phyloP scores from a whole-genome alignment of 2,329 filamentous ascomycete genomes.

The Xylaria polymorpha region DNA sequence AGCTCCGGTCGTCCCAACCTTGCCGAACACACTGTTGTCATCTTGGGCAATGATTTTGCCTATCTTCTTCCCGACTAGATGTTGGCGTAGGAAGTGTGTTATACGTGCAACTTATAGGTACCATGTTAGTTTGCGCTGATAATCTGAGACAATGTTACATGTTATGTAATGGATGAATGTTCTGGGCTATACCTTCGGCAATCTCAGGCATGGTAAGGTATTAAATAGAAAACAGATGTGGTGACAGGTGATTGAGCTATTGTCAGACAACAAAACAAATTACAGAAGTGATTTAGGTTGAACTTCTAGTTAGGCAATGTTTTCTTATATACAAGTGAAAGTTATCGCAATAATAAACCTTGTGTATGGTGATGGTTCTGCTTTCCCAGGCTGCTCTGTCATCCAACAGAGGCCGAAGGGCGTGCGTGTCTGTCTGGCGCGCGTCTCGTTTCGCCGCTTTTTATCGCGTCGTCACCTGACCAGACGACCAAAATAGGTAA shows the following conservation, averaged over 20 bases:
- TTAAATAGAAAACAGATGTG: not conserved
- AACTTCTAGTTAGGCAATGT: not conserved
- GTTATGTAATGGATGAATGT: conserved; percentile 16
- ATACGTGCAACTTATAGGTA: conserved; percentile 76
- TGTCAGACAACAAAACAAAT: not conserved
- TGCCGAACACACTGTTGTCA: conserved; percentile 89
- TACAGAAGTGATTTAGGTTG: not conserved
- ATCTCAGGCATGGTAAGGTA: conserved; percentile 46
- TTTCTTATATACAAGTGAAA: not conserved
- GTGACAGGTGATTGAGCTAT: conserved; percentile 5
- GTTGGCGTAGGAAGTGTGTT: conserved; percentile 84
- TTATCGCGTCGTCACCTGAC: conserved; percentile 30
- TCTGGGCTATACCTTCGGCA: conserved; percentile 43
- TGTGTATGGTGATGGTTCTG: not conserved
- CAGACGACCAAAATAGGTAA: conserved; percentile 1
- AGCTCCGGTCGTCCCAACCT: conserved; percentile 81
- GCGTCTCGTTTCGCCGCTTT: conserved; percentile 8
- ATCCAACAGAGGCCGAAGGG: not conserved
- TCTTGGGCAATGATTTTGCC: conserved; percentile 76
- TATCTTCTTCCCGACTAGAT: conserved; percentile 87
- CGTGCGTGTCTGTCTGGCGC: conserved; percentile 23
- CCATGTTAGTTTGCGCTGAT: conserved; percentile 26
- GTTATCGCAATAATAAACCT: not conserved
- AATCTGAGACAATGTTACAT: not conserved
- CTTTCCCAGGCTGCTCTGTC: not conserved